A percentile compares a stretch with the other conserved stretches of the same genome.
Conservation (phyloP, 1,139 yeast species). For the Nakaseomyces sp. region DNA sequence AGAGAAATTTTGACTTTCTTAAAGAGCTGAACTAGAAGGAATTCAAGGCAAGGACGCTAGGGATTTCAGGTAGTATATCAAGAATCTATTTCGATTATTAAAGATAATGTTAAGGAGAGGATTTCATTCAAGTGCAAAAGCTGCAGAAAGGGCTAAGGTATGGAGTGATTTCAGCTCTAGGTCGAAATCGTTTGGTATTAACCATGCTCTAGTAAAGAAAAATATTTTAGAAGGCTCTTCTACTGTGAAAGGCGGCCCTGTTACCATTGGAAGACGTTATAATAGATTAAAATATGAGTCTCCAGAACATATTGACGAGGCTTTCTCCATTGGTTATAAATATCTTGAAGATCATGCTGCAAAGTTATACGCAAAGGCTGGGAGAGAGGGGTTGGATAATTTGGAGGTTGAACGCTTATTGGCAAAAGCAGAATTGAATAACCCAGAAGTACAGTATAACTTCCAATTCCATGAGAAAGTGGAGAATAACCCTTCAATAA, state of each 20-base stretch:
- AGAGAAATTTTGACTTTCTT: no score
- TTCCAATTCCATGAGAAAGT: constrained; percentile 36
- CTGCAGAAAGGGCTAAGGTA: constrained; percentile 6
- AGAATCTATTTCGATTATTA: no score
- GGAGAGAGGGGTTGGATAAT: constrained; percentile 15
- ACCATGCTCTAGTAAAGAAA: constrained; percentile 14
- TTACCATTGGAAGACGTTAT: constrained; percentile 36
- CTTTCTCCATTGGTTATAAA: constrained; percentile 61
- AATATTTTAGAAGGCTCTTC: constrained; percentile 13
- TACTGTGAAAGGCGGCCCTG: constrained; percentile 2
- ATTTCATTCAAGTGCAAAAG: constrained; percentile 5
- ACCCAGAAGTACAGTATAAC: constrained; percentile 80
- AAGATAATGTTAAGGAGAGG: constrained; percentile 3
- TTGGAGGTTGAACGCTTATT: constrained; percentile 27
- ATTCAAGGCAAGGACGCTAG: no score
- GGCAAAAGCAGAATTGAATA: constrained; percentile 52
- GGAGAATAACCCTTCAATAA: constrained; percentile 35
- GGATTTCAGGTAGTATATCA: no score
- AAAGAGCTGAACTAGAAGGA: no score
- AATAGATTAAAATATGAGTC: constrained; percentile 49
- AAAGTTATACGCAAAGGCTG: constrained; percentile 19
- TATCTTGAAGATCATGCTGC: constrained; percentile 43
- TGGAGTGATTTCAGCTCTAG: constrained; percentile 24
- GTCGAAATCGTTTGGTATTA: constrained; percentile 17
- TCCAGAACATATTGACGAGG: constrained; percentile 62